Conservation (phyloP, 805 yeast genomes). For the Ogataea paradorogensis region DNA sequence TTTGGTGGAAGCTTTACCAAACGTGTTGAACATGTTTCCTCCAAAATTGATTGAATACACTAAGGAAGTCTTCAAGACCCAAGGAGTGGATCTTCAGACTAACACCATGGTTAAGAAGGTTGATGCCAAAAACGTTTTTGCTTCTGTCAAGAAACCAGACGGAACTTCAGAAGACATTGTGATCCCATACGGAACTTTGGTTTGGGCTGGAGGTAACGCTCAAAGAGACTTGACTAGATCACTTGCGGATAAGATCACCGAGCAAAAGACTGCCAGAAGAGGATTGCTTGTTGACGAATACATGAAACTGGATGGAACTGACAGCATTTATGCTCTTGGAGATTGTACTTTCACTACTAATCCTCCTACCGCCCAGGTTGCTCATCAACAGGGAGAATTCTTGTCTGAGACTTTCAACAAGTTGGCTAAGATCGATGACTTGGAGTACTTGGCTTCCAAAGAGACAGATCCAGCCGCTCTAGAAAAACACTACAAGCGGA, state of each 20-base stretch:
- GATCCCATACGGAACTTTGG: slow-evolving; percentile 85
- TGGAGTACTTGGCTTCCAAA: slow-evolving; percentile 43
- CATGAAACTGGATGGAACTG: slow-evolving; percentile 77
- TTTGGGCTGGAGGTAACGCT: slow-evolving; percentile 97
- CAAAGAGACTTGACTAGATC: slow-evolving; percentile 71
- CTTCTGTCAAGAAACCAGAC: slow-evolving; percentile 62
- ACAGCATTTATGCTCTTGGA: slow-evolving; percentile 79
- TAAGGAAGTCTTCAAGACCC: slow-evolving; percentile 63
- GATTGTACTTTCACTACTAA: slow-evolving; percentile 89
- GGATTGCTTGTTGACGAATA: slow-evolving; percentile 82
- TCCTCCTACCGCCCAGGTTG: slow-evolving; percentile 97
- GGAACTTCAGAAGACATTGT: slow-evolving; percentile 56
- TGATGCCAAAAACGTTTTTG: slow-evolving; percentile 63
- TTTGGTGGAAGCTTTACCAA: slow-evolving; percentile 85
- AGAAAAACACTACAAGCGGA: slow-evolving; percentile 45
- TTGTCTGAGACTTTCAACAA: slow-evolving; percentile 69
- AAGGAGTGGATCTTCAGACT: slow-evolving; percentile 69
- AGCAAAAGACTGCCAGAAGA: slow-evolving; percentile 80
- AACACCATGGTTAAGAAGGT: slow-evolving; percentile 88
- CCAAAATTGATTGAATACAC: slow-evolving; percentile 71
- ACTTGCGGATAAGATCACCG: slow-evolving; percentile 64
- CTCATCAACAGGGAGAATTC: slow-evolving; percentile 87
- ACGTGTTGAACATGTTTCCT: slow-evolving; percentile 74
- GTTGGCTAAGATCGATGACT: slow-evolving; percentile 56
- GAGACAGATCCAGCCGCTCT: slow-evolving; percentile 41